Evolutionary conservation across 2,329 filamentous ascomycete species (phyloP), one percentile per base, ranked within the genome.

Genomic region (Epichloe baconii): DNA sequence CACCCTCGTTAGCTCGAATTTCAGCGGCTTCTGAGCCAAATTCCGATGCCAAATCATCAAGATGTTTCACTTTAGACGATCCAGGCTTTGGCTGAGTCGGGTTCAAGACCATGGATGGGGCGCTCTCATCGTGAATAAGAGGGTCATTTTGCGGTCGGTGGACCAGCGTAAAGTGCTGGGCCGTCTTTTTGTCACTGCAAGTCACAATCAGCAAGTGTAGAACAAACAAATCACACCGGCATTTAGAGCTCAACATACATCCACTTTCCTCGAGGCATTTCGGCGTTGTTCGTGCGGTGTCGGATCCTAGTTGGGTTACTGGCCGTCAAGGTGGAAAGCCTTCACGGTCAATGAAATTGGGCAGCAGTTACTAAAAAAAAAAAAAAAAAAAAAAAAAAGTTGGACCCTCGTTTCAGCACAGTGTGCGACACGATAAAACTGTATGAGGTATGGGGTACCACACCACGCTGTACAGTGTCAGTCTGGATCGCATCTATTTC

Each of bases 131-230:
- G 77, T 98, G 86, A 66, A 98, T 96, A 61, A 91, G 81, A 45
- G 94, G 93, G 68, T 98, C 93, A 80, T 96, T 88, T 71, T 98
- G 94, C 36, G 91, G 88, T 63, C 93, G 88, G 71, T 96, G 88
- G 61, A 97, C 88, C 66, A 98, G 86, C 60, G 86, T 85, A 71
- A 95, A 97, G 71, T 90, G 93, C 66, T 87, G 86, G 60, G 93
- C 90, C 54, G 79, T 85, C 71, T 95, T 95, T 74, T 95, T 96
- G 75, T 96, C 70, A 60, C 75, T 80, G 54, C 31, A 14, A 31
- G 35, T 12, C 15, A 21, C 15, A 5, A 21, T 48, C 17, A 36
- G 41, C 15, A 14, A 51, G 21, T 17, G 21, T 14, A 23, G 31
- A 17, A 34, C 42, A 31, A 8, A 31, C 4, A 14, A 19, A 8